These are phyloP conservation scores for Pseudoperonospora humuli DNA, from an alignment of 352 stramenopile genomes.

Conservation along the genomic window DNA sequence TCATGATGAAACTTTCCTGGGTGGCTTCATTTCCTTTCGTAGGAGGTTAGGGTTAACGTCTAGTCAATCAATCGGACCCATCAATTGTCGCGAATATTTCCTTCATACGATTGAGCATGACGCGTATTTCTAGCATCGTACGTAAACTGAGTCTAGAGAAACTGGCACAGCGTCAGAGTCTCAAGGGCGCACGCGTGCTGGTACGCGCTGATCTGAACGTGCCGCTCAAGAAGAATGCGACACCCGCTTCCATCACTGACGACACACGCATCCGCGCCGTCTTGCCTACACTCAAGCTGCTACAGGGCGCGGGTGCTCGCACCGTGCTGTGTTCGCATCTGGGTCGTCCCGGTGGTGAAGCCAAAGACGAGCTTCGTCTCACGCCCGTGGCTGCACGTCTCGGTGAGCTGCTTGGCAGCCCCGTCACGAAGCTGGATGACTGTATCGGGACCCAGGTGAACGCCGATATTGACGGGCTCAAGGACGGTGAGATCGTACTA, in stretches of 20 bases:
- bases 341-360: slow-evolving; percentile 92
- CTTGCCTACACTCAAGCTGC: slow-evolving; percentile 89
- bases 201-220: slow-evolving; percentile 99
- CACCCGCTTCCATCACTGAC: slow-evolving; percentile 93
- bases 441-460: slow-evolving; percentile 91
- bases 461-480: slow-evolving; percentile 63
- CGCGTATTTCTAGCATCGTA: slow-evolving; percentile 11
- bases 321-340: slow-evolving; percentile 95
- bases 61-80: too few species aligned
- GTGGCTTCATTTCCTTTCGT: too few species aligned
- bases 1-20: too few species aligned
- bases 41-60: too few species aligned
- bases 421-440: slow-evolving; percentile 91
- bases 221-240: slow-evolving; percentile 88
- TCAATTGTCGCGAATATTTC: too few species aligned
- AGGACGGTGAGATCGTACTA: slow-evolving; percentile 90
- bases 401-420: slow-evolving; percentile 86
- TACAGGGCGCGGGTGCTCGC: slow-evolving; percentile 93
- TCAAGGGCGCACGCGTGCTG: slow-evolving; percentile 95
- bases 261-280: slow-evolving; percentile 92
- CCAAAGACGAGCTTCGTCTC: slow-evolving; percentile 75
- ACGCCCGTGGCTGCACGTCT: slow-evolving; percentile 91
- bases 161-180: slow-evolving; percentile 46
- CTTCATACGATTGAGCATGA: not conserved
- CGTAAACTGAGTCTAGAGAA: slow-evolving; percentile 67